phyloP scores from a whole-genome alignment of 2,329 filamentous ascomycete species.

The Trichophyton schoenleinii region DNA sequence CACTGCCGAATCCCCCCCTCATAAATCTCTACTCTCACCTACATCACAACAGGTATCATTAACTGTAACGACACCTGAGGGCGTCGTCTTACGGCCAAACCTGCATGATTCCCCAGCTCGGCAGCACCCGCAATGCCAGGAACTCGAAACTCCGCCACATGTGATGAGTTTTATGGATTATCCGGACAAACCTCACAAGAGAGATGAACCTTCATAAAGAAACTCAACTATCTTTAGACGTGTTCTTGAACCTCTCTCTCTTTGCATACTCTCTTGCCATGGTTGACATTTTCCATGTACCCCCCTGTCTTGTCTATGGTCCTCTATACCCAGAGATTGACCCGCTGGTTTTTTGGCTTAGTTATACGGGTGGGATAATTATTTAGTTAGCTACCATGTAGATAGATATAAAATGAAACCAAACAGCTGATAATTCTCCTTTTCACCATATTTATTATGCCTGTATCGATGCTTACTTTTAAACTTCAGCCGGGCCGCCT shows the following conservation, averaged over 20 bases:
- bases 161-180: slow-evolving; percentile 11
- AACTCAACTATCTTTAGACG: neutral
- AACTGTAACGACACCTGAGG: slow-evolving; percentile 3
- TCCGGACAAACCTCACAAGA: neutral
- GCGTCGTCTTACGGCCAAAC: slow-evolving; percentile 5
- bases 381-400: neutral
- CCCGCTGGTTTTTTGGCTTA: neutral
- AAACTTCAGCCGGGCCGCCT: neutral
- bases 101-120: neutral
- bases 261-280: neutral
- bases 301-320: neutral
- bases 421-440: too few species aligned
- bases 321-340: neutral
- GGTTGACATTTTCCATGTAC: too few species aligned
- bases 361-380: neutral
- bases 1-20: neutral
- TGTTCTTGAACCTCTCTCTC: neutral
- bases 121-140: neutral
- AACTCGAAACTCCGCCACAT: neutral
- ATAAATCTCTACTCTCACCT: neutral
- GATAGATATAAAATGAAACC: neutral
- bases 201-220: neutral
- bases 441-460: too few species aligned
- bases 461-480: too few species aligned
- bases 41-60: neutral